Percentiles rank a stretch among this genome's conserved stretches.
These are phyloP conservation scores for Aspergillus felis DNA, from an alignment of 2,329 filamentous ascomycete genomes.

Conservation along the genomic window DNA sequence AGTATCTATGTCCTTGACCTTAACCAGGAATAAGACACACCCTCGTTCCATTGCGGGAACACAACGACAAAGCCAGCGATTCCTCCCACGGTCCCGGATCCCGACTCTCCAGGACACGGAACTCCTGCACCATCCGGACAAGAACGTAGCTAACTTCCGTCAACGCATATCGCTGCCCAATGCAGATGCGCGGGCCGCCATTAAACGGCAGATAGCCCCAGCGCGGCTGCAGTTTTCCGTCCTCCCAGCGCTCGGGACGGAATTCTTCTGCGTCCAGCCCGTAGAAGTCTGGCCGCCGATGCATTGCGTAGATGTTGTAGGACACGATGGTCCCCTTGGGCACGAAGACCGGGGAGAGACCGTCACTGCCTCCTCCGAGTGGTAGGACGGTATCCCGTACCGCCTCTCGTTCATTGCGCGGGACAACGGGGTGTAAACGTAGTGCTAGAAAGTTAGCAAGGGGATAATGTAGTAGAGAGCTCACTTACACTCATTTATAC, in stretches of 20 bases:
- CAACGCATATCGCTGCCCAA: constrained; percentile 17
- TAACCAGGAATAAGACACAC: background rate
- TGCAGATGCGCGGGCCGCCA: constrained; percentile 25
- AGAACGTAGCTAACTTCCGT: constrained; percentile 4
- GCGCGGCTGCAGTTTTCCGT: constrained; percentile 10
- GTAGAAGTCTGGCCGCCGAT: no score
- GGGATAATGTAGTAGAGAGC: no score
- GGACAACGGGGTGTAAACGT: no score
- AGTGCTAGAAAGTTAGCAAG: background rate
- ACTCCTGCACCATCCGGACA: constrained; percentile 7
- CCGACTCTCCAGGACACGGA: background rate
- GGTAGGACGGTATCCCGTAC: no score
- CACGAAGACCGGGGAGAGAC: no score
- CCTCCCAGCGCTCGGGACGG: constrained; percentile 12
- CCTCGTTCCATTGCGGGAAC: background rate
- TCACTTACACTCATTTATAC: constrained; percentile 6
- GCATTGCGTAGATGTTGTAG: no score
- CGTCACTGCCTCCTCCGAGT: no score
- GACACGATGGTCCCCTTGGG: no score
- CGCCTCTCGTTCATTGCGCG: no score
- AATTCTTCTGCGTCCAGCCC: background rate
- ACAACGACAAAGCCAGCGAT: background rate
- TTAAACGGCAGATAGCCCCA: constrained; percentile 38
- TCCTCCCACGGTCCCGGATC: constrained; percentile 8
- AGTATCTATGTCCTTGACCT: no score